Percentiles rank a stretch among this genome's conserved stretches.
Conservation (phyloP, 2,329 filamentous ascomycete species). For the Escovopsis sp. region DNA sequence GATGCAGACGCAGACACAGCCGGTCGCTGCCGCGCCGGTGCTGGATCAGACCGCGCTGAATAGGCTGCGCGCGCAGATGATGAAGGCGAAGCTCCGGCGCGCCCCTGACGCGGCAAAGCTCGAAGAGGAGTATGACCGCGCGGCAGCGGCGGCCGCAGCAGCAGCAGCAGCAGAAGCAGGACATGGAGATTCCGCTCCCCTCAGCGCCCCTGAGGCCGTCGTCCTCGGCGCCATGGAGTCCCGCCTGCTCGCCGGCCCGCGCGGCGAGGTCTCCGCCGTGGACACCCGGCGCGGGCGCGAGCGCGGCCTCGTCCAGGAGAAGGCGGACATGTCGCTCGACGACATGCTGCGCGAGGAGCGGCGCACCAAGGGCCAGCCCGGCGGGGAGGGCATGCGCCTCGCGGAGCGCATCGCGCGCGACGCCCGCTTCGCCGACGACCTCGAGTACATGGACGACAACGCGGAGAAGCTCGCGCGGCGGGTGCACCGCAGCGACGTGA, state of each 20-base stretch:
- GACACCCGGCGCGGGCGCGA: slow-evolving; percentile 71
- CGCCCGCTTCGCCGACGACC: slow-evolving; percentile 72
- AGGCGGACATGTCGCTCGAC: slow-evolving; percentile 89
- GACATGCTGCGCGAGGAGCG: slow-evolving; percentile 96
- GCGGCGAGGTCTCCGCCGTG: slow-evolving; percentile 60
- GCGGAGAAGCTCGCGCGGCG: slow-evolving; percentile 75
- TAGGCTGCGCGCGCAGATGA: slow-evolving; percentile 78
- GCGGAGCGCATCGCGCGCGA: slow-evolving; percentile 94
- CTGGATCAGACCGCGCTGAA: slow-evolving; percentile 74
- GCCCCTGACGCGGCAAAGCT: slow-evolving; percentile 61
- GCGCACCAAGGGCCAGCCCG: slow-evolving; percentile 60
- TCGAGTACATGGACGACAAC: slow-evolving; percentile 97
- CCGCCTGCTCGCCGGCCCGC: slow-evolving; percentile 63
- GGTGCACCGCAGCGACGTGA: slow-evolving; percentile 75
- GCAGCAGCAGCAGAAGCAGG: no score
- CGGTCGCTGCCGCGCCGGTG: slow-evolving; percentile 18
- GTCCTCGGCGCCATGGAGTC: slow-evolving; percentile 81
- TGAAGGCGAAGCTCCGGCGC: slow-evolving; percentile 82
- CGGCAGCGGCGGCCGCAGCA: slow-evolving; percentile 34
- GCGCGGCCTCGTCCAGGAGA: slow-evolving; percentile 72
- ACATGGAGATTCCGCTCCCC: slow-evolving; percentile 32
- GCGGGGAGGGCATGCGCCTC: slow-evolving; percentile 66
- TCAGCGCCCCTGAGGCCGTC: slow-evolving; percentile 46
- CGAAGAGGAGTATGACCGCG: slow-evolving; percentile 70
- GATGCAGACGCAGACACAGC: slow-evolving; percentile 37